Evolutionary conservation across 1,284 basidiomycete genomes (phyloP).

Genomic region (Pseudozyma pruni): DNA sequence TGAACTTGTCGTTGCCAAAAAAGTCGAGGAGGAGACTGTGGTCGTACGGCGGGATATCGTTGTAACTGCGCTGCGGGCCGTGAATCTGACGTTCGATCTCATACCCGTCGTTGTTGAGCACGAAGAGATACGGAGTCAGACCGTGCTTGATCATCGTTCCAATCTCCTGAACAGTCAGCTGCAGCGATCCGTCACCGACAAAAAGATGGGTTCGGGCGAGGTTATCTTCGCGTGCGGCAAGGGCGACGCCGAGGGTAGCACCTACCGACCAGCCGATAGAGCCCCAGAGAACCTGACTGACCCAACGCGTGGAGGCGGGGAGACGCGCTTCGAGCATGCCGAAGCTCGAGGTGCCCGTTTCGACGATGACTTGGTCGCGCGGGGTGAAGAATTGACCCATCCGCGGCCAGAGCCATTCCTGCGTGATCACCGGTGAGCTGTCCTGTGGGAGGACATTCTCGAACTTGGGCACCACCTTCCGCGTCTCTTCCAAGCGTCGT

Average conservation of each 20-base stretch:
- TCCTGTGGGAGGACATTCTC: constrained; percentile 35
- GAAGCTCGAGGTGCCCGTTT: constrained; percentile 60
- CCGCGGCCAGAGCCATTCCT: constrained; percentile 80
- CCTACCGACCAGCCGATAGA: constrained; percentile 88
- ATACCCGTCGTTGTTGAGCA: constrained; percentile 85
- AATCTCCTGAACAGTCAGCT: constrained; percentile 72
- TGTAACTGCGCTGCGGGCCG: constrained; percentile 71
- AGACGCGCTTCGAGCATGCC: constrained; percentile 45
- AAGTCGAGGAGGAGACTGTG: constrained; percentile 52
- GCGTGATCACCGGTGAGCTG: constrained; percentile 35
- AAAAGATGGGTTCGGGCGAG: constrained; percentile 79
- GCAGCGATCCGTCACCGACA: constrained; percentile 75
- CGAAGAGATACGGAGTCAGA: constrained; percentile 81
- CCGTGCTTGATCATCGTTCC: constrained; percentile 79
- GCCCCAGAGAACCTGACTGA: constrained; percentile 77
- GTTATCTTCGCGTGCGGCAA: constrained; percentile 78
- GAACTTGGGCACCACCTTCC: constrained; percentile 25
- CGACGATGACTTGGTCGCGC: constrained; percentile 56
- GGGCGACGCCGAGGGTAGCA: constrained; percentile 75
- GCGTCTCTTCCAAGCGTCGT: constrained; percentile 24
- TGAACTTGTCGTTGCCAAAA: constrained; percentile 34
- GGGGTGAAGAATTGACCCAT: constrained; percentile 80
- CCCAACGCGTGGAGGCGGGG: constrained; percentile 59
- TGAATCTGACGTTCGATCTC: constrained; percentile 82
- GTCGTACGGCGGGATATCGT: constrained; percentile 55